Conservation (phyloP, 768 basidiomycete species). For the Rhizopogon roseolus region DNA sequence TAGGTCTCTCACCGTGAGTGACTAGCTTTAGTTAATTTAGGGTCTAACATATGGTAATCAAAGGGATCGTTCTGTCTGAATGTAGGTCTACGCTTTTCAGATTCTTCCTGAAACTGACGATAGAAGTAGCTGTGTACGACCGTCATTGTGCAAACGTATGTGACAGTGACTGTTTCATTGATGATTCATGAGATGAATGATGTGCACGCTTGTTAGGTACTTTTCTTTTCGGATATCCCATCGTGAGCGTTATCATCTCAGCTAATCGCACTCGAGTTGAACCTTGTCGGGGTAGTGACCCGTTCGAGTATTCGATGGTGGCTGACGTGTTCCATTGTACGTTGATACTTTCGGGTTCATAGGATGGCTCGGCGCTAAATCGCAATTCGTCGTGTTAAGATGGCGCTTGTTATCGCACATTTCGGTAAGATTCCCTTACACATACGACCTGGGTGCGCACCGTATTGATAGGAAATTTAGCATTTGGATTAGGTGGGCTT, state of each 20-base stretch:
- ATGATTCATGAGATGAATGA: not conserved
- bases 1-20: constrained; percentile 9
- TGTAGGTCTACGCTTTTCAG: not conserved
- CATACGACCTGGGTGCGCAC: constrained; percentile 12
- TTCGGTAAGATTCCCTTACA: constrained; percentile 30
- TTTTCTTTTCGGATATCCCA: constrained; percentile 6
- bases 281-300: constrained; percentile 23
- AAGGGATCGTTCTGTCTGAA: constrained; percentile 7
- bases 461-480: constrained; percentile 3
- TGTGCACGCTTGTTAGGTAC: not conserved
- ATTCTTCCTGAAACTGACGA: not conserved
- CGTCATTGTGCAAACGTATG: constrained; percentile 38
- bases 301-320: constrained; percentile 27
- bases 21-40: not conserved
- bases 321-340: constrained; percentile 28
- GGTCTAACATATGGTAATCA: not conserved
- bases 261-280: not conserved
- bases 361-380: not conserved
- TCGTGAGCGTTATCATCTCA: not conserved
- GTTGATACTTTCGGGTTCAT: not conserved
- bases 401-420: constrained; percentile 33
- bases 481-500: constrained; percentile 33
- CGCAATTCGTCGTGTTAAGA: not conserved
- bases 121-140: constrained; percentile 32
- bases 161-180: not conserved